Evolutionary conservation across 495 filamentous ascomycete species (phyloP).

Genomic region (Penicillium pancosmium): DNA sequence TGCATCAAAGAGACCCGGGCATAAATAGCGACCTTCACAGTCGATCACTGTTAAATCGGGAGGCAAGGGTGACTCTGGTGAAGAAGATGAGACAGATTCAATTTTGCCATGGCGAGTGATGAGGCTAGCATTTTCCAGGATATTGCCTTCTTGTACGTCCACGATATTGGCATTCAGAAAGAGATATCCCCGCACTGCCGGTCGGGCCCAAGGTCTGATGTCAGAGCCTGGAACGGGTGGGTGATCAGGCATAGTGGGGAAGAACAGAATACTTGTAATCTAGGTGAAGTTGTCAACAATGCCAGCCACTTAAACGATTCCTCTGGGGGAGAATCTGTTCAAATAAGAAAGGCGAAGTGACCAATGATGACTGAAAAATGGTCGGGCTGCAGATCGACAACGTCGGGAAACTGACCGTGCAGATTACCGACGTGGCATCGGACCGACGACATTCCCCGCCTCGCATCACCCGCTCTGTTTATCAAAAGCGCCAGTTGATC

Average conservation of each 20-base stretch:
- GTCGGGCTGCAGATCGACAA: neutral
- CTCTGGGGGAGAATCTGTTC: neutral
- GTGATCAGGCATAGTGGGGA: constrained; percentile 14
- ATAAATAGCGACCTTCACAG: constrained; percentile 48
- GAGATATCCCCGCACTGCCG: constrained; percentile 29
- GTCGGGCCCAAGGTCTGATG: constrained; percentile 42
- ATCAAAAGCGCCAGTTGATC: constrained; percentile 11
- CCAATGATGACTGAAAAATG: neutral
- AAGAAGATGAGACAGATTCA: constrained; percentile 14
- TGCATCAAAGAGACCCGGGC: constrained; percentile 59
- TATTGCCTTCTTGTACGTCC: constrained; percentile 31
- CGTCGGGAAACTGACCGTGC: constrained; percentile 16
- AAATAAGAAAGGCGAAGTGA: neutral
- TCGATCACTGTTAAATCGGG: constrained; percentile 31
- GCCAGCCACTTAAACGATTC: neutral
- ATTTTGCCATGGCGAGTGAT: constrained; percentile 24
- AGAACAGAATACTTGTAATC: neutral
- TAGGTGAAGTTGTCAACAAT: neutral
- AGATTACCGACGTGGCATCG: constrained; percentile 22
- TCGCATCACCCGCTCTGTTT: constrained; percentile 1
- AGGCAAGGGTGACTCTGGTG: constrained; percentile 16
- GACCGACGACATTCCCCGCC: constrained; percentile 12
- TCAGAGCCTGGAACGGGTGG: constrained; percentile 20
- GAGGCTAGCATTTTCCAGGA: constrained; percentile 25
- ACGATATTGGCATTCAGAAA: constrained; percentile 41